phyloP scores from a whole-genome alignment of 176 grass and related monocot species.

The Phyllostachys edulis region DNA sequence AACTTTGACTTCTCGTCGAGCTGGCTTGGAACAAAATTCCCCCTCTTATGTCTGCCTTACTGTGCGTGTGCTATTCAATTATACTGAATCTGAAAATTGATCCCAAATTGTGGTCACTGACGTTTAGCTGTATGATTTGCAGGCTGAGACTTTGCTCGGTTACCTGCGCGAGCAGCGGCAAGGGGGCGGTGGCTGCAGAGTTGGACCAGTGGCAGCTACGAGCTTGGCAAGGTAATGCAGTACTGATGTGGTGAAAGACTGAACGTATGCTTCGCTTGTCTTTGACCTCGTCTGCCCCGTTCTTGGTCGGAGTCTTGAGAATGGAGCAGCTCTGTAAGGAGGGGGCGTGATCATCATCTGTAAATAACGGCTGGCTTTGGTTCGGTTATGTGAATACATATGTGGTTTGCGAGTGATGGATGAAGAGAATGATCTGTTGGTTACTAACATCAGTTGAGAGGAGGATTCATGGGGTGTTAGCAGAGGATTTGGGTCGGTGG shows the following conservation, averaged over 20 bases:
- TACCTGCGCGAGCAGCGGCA: conserved; percentile 85
- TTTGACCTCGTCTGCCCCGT: conserved; percentile 26
- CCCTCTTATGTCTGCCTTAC: neutral
- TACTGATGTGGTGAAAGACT: neutral
- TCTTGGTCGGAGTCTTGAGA: conserved; percentile 27
- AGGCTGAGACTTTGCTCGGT: conserved; percentile 88
- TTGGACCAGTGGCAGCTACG: conserved; percentile 22
- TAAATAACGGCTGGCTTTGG: conserved; percentile 49
- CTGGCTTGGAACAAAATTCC: neutral
- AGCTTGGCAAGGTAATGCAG: conserved; percentile 62
- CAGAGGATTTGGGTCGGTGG: neutral
- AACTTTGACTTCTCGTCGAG: neutral
- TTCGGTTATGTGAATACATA: conserved; percentile 51
- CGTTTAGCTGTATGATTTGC: conserved; percentile 18
- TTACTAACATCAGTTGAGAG: conserved; percentile 29
- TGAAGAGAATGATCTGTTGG: conserved; percentile 3
- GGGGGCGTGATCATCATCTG: conserved; percentile 41
- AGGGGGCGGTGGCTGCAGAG: conserved; percentile 45
- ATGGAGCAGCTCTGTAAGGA: conserved; percentile 29
- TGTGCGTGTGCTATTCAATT: neutral
- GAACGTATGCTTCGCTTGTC: neutral
- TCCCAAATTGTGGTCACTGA: neutral
- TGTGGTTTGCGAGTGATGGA: conserved; percentile 19
- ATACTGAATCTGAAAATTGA: neutral
- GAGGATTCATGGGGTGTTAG: conserved; percentile 10